A percentile compares a stretch with the other conserved stretches of the same genome.
Evolutionary conservation across 2,329 filamentous ascomycete species (phyloP).

Genomic region (Zymoseptoria crescenta): DNA sequence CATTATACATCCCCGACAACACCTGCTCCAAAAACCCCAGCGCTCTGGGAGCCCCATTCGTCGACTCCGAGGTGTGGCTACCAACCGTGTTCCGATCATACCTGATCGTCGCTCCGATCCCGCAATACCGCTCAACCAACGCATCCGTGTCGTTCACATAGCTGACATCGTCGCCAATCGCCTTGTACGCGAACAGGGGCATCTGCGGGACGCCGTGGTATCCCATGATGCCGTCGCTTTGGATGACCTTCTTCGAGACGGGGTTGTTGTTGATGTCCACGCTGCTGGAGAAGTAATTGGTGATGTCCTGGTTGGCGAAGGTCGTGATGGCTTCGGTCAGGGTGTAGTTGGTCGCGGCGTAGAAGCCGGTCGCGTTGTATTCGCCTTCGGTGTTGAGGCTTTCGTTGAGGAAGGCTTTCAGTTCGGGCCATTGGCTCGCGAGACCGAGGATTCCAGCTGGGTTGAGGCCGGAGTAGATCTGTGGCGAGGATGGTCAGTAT

Average conservation of each 20-base stretch:
- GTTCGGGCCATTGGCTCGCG: slow-evolving; percentile 30
- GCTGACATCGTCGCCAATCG: slow-evolving; percentile 40
- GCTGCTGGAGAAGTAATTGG: slow-evolving; percentile 37
- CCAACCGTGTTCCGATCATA: slow-evolving; percentile 41
- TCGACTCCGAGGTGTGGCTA: slow-evolving; percentile 32
- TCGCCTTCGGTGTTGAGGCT: slow-evolving; percentile 24
- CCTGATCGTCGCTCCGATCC: slow-evolving; percentile 34
- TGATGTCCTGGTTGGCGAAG: slow-evolving; percentile 33
- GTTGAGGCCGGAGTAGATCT: slow-evolving; percentile 25
- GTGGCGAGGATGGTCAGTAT: neutral
- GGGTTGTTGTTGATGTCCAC: slow-evolving; percentile 17
- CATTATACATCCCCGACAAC: slow-evolving; percentile 18
- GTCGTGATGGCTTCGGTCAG: slow-evolving; percentile 18
- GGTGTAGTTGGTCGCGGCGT: slow-evolving; percentile 22
- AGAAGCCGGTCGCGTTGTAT: slow-evolving; percentile 31
- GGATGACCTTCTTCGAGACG: slow-evolving; percentile 22
- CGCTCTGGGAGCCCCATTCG: slow-evolving; percentile 29
- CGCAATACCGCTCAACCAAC: slow-evolving; percentile 37
- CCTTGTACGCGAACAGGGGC: slow-evolving; percentile 46
- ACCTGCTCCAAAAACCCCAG: slow-evolving; percentile 22
- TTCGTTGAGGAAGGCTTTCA: slow-evolving; percentile 20
- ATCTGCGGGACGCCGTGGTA: slow-evolving; percentile 39
- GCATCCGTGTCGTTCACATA: slow-evolving; percentile 38
- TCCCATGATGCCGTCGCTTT: slow-evolving; percentile 30
- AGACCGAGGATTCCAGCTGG: slow-evolving; percentile 31